These are phyloP conservation scores for Triticum dicoccoides DNA, from an alignment of 176 grass and related monocot species.

Conservation along the genomic window DNA sequence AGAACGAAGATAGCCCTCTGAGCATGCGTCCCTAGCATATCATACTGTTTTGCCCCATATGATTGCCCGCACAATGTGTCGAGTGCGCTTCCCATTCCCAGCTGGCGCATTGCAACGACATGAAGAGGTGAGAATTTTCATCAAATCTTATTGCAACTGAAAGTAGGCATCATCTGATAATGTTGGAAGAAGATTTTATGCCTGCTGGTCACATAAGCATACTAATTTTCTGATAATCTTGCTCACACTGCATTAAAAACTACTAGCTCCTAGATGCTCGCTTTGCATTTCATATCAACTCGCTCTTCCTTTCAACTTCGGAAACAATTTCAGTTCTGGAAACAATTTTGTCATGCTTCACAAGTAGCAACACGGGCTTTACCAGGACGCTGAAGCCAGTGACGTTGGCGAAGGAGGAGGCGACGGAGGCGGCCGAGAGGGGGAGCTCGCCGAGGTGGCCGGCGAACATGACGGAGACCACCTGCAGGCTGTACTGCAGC, in stretches of 20 bases:
- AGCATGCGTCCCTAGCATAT: conserved; percentile 56
- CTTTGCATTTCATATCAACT: neutral
- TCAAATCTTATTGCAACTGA: neutral
- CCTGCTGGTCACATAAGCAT: too few species aligned
- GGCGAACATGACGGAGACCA: conserved; percentile 74
- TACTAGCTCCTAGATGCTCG: too few species aligned
- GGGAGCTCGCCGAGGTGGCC: conserved; percentile 63
- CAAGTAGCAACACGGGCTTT: neutral
- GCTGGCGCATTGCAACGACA: conserved; percentile 32
- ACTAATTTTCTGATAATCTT: too few species aligned
- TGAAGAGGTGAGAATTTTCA: neutral
- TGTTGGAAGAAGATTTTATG: too few species aligned
- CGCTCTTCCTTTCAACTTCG: neutral
- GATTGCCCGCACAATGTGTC: conserved; percentile 81
- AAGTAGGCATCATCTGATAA: neutral
- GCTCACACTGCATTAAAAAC: neutral
- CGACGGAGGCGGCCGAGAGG: conserved; percentile 60
- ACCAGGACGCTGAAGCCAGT: conserved; percentile 79
- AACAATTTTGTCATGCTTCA: neutral
- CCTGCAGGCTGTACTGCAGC: conserved; percentile 58
- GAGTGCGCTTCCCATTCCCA: conserved; percentile 78
- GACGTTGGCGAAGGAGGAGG: conserved; percentile 68
- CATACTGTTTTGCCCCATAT: conserved; percentile 67
- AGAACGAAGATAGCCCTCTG: conserved; percentile 78
- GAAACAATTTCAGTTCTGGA: neutral